Conservation (phyloP, 2,329 filamentous ascomycete genomes). For the Dactylonectria macrodidyma region DNA sequence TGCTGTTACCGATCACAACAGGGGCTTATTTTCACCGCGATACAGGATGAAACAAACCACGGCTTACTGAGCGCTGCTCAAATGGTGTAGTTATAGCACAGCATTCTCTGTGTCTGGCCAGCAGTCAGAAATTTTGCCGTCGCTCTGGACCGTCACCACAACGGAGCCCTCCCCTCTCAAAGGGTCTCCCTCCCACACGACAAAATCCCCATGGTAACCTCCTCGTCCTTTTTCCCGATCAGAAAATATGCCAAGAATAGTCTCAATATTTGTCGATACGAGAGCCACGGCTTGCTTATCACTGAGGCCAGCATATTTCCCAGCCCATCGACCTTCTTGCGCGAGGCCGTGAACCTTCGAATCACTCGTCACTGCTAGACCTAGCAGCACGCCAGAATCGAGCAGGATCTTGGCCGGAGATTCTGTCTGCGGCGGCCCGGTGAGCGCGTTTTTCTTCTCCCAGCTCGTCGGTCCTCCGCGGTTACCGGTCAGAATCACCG, state of each 20-base stretch:
- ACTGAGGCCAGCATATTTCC: constrained; percentile 13
- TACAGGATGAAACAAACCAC: no score
- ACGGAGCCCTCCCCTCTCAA: constrained; percentile 10
- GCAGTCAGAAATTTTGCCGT: constrained; percentile 8
- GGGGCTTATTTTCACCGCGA: no score
- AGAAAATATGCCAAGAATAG: no score
- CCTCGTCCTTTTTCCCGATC: no score
- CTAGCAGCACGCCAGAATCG: no score
- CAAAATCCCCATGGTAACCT: neutral
- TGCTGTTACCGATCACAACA: no score
- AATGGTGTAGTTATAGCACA: no score
- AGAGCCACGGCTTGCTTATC: constrained; percentile 14
- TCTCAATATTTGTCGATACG: constrained; percentile 12
- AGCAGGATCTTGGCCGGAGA: constrained; percentile 3
- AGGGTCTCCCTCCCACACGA: constrained; percentile 12
- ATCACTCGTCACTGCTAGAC: constrained; percentile 6
- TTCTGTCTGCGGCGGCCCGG: constrained; percentile 5
- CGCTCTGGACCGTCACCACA: neutral
- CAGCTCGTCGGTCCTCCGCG: constrained; percentile 8
- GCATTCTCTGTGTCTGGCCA: constrained; percentile 8
- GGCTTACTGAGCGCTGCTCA: no score
- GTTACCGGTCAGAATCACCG: constrained; percentile 14
- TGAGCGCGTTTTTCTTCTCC: constrained; percentile 11
- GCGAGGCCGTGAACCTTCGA: constrained; percentile 10
- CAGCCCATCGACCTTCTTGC: constrained; percentile 6